Base-by-base conservation (phyloP, 345 rosid species). In the Acer campestre region DNA sequence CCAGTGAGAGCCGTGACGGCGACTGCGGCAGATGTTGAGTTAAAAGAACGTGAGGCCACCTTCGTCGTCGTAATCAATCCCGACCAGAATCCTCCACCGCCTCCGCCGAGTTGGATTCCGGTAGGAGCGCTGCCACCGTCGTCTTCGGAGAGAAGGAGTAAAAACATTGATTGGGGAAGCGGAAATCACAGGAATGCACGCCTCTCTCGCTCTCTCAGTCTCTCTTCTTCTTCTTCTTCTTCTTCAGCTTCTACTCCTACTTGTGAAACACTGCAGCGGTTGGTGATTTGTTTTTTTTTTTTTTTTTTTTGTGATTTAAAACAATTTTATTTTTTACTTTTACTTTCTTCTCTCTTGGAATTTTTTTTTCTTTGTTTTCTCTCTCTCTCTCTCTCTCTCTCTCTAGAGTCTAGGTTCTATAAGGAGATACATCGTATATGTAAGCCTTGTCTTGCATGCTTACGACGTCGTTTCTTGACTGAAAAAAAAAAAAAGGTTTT, bases 1-100 rank as follows among this genome's bases (percentile, higher is more conserved):
- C 88, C 90, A 42, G 90, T 88, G 38, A 86, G 6, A 74, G 80
- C 89, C 31, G 93, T 91, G 81, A 85, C 67, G 62, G 80, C 82
- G 5, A 80, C 44, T 17, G 85, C 83, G 18, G 75, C 53, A 40
- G 61, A 42, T 9, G 46, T 76, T 9, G 88, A 71, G 14, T 46
- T 46, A 9, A 46, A 10, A 46, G 12, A 10, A 46, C 49, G 13
- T 46, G 13, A 10, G 12, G 49, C 49, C 14, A 46, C 49, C 49
- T 46, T 46, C 6, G 81, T 67, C 25, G 85, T 81, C 61, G 65
- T 61, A 17, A 75, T 35, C 78, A 81, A 40, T 22, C 61, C 73
- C 76, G 77, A 83, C 86, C 88, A 85, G 87, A 84, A 84, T 67
- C 89, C 85, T 20, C 83, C 86, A 70, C 83, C 87, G 27, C 83